Base-by-base conservation (phyloP, 495 filamentous ascomycete genomes). In the Neohortaea acidophila region DNA sequence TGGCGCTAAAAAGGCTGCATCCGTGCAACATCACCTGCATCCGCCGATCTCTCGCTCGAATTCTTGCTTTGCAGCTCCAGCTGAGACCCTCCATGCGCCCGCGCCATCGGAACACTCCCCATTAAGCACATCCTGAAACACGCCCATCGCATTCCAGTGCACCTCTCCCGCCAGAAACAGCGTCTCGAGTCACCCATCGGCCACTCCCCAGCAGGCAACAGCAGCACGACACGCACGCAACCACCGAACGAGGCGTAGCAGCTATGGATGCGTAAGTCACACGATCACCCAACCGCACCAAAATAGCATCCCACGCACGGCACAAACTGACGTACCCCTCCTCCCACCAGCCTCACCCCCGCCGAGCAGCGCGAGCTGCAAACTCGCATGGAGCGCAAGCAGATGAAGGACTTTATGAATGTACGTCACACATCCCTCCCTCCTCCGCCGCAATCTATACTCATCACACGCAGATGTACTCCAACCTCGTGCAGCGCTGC, bases 381-480 rank as follows among this genome's bases (percentile, higher is more conserved):
- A 53, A 52, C 68, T 59, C 81, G 87, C 61, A 82, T 96, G 71
- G 82, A 96, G 66, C 78, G 78, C 62, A 86, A 85, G 63, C 89
- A 99, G 66, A 77, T 96, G 72, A 93, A 93, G 66, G 87, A 94
- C 47, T 94, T 97, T 58, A 92, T 94, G 80, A 80, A 70, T 48
- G 89, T 96, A 72, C 43, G 65, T 17, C 13, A 12, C 59, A 67
- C 2, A 30, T 26, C 43, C 24, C n/a, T 28, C 29, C 33, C 26
- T 27, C 35, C 44, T 33, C 29, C 26, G 37, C 39, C 24, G 33
- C 28, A 22, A 41, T 15, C 14, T 40, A 24, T 41, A 18, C 22
- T 19, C n/a, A 19, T 13, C 21, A 22, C 13, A 5, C 19, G 19
- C 52, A 97, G 89, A 84, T 93, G 75, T 96, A 94, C 67, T 87